phyloP scores from a whole-genome alignment of 139 green algal genomes.

The Nannochloris sp. region DNA sequence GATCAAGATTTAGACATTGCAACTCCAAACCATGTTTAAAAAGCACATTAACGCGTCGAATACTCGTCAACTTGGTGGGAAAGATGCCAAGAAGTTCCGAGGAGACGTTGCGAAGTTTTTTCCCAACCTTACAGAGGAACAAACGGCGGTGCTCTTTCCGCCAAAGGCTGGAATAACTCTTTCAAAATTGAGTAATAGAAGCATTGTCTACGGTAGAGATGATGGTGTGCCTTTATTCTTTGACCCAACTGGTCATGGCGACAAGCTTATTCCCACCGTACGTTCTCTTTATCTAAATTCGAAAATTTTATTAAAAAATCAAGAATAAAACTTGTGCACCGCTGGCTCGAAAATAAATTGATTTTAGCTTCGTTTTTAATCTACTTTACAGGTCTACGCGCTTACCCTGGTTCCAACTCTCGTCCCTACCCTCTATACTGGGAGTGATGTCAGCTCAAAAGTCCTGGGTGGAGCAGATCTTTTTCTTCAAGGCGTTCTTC shows the following conservation, averaged over 20 bases:
- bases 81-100: slow-evolving; percentile 29
- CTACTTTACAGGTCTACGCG: slow-evolving; percentile 18
- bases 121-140: slow-evolving; percentile 7
- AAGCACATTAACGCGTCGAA: slow-evolving; percentile 20
- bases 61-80: slow-evolving; percentile 18
- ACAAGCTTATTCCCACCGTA: slow-evolving; percentile 28
- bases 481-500: slow-evolving; percentile 28
- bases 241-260: slow-evolving; percentile 19
- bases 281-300: not conserved
- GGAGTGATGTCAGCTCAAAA: slow-evolving; percentile 1
- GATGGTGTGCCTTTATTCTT: slow-evolving; percentile 30
- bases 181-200: slow-evolving; percentile 19
- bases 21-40: too few relatives aligned
- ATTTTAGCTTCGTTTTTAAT: not conserved
- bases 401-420: slow-evolving; percentile 11
- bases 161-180: slow-evolving; percentile 3
- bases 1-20: too few relatives aligned
- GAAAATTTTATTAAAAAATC: not conserved
- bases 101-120: slow-evolving; percentile 8
- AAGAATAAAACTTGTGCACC: not conserved
- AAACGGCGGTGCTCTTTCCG: slow-evolving; percentile 13
- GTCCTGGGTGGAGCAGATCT: slow-evolving; percentile 26
- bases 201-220: slow-evolving; percentile 12
- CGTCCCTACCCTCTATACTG: slow-evolving; percentile 16
- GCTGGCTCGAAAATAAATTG: not conserved